Conservation (phyloP, 352 stramenopile species). For the Globisporangium splendens region DNA sequence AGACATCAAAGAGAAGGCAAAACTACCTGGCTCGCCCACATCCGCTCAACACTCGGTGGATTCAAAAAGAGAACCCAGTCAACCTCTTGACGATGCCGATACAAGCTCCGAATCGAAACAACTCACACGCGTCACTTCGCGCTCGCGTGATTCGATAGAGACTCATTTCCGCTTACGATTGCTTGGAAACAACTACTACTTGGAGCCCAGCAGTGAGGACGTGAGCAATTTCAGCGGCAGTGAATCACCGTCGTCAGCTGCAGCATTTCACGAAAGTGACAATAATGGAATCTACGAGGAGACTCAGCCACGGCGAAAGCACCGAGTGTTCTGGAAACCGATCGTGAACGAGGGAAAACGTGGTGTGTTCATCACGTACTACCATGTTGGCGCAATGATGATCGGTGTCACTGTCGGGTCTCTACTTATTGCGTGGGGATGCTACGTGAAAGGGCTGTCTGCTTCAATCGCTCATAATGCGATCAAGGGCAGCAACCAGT, state of each 20-base stretch:
- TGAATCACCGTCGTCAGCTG: constrained; percentile 3
- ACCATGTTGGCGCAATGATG: constrained; percentile 62
- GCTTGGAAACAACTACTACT: constrained; percentile 58
- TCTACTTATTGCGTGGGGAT: constrained; percentile 66
- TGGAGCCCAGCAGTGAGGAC: constrained; percentile 45
- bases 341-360: constrained; percentile 72
- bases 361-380: constrained; percentile 82
- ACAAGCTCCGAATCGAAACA: constrained; percentile 16
- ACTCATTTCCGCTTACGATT: constrained; percentile 46
- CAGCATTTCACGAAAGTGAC: constrained; percentile 22
- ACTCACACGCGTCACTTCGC: constrained; percentile 16
- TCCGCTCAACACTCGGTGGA: constrained; percentile 1
- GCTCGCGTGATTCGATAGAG: constrained; percentile 29
- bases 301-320: constrained; percentile 14
- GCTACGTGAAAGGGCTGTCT: constrained; percentile 70
- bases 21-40: not conserved
- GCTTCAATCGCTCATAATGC: constrained; percentile 59
- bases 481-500: constrained; percentile 58
- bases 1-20: not conserved
- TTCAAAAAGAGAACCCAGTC: not conserved
- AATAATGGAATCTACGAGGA: constrained; percentile 23
- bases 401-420: constrained; percentile 37
- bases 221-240: constrained; percentile 18
- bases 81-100: not conserved
- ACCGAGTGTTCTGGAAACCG: constrained; percentile 57